Base-by-base conservation (phyloP, 768 basidiomycete genomes). In the Russula ochroleuca region DNA sequence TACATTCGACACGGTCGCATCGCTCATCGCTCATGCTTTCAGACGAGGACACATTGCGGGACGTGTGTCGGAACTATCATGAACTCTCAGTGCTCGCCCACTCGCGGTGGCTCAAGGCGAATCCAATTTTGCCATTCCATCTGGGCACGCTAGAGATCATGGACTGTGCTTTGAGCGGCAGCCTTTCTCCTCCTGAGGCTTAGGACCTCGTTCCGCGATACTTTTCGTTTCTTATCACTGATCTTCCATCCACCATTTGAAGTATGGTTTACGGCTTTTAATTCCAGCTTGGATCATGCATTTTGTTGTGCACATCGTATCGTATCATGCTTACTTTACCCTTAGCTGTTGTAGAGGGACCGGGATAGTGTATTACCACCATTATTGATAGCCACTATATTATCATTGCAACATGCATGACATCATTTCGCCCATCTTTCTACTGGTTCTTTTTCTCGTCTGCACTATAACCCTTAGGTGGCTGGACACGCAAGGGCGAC, bases 401-500 rank as follows among this genome's bases (percentile, higher is more conserved):
- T 61, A 63, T 61, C 52, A 38, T n/a, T 50, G 40, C 64, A 62
- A 57, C 23, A 25, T n/a, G 33, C 50, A 54, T 49, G 47, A 41
- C 28, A 64, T 41, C 5, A 38, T 23, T 54, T 47, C n/a, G n/a
- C n/a, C n/a, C 17, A 17, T 19, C 8, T 17, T 25, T 10, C 40
- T 28, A 91, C 78, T 92, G 88, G 67, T 77, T 84, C 81, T 92
- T 92, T 79, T 80, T 90, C 72, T 90, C 88, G 55, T 79, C 77
- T 6, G 87, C 85, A 69, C 75, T 84, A 70, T 81, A 90, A 8
- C 83, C 82, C 73, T 85, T 90, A 19, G 86, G 84, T 10, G 79
- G 75, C 62, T 87, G 87, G 41, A 81, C 79, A 40, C 83, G 78
- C 52, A 87, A 69, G 1, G 89, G 85, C 51, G 82, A 85, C 72